Evolutionary conservation across 1,139 yeast genomes (phyloP), one percentile per base, ranked within the genome.

Genomic region (Geotrichum fermentans): DNA sequence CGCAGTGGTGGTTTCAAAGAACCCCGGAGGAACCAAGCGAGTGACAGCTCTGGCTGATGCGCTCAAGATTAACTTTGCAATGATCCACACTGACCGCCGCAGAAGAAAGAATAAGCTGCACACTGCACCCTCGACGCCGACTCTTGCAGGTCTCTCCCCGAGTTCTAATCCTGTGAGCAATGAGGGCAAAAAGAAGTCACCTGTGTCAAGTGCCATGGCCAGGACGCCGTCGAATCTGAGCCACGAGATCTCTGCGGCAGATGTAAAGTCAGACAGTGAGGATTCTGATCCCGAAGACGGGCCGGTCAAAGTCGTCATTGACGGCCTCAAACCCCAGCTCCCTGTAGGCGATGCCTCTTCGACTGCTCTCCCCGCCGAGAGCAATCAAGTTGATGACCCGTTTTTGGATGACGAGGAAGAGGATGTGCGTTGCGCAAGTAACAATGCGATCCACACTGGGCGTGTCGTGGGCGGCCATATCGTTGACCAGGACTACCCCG

Each of bases 11-110:
- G 96, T 88, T 17, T 89, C 97, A 10, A 94, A 94, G 67, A 92
- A 94, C 69, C 97, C 99, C 22, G 98, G 98, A 56, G 99, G 98
- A 45, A 90, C 98, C 21, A 94, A 94, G 67, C 78, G 98, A 58
- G 99, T 92, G 47, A 94, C 99, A 30, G 94, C 97, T 1, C 74
- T 94, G 62, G 98, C 98, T 8, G 99, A 94, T 69, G 81, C 94
- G 29, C 76, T 94, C 60, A 92, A 92, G 69, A 88, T 92, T 58
- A 89, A 92, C 68, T 94, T 94, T 64, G 99, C 98, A 53, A 92
- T 94, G 97, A 92, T 94, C 59, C 97, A 94, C 66, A 92, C 98
- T 29, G 98, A 92, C 69, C 81, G 97, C 65, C 83, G 97, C 68
- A 82, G 98, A 69, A 80, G 83, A 43, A 83, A 82, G 61, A 95